These are phyloP conservation scores for Leptographium procerum DNA, from an alignment of 2,329 filamentous ascomycete species.

Conservation along the genomic window DNA sequence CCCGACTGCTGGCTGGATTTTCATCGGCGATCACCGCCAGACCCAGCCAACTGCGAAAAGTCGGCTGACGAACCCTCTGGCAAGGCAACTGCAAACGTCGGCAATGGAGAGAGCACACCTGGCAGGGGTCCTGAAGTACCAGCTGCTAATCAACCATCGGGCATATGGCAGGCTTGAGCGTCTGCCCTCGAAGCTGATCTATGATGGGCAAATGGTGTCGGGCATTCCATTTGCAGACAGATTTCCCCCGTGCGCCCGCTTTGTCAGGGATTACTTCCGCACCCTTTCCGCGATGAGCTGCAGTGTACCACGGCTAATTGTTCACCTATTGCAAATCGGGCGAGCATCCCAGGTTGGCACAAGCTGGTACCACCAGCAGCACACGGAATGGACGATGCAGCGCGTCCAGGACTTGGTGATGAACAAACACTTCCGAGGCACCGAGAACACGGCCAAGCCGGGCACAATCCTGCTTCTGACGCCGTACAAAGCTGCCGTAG, in stretches of 20 bases:
- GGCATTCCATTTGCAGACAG: conserved; percentile 10
- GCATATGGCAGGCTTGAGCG: conserved; percentile 22
- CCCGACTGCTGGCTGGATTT: conserved; percentile 29
- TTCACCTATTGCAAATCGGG: conserved; percentile 14
- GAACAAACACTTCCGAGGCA: conserved; percentile 21
- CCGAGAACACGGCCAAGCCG: conserved; percentile 13
- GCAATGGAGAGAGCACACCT: conserved; percentile 17
- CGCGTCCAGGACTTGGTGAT: conserved; percentile 20
- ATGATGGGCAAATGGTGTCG: conserved; percentile 26
- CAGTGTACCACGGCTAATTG: conserved; percentile 25
- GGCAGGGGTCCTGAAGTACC: conserved; percentile 12
- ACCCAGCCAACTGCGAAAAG: conserved; percentile 28
- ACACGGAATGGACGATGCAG: conserved; percentile 26
- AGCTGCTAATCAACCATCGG: conserved; percentile 19
- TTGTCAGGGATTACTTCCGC: conserved; percentile 13
- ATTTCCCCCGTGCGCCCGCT: conserved; percentile 8
- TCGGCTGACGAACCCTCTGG: conserved; percentile 8
- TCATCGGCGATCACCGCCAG: conserved; percentile 33
- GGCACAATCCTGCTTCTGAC: conserved; percentile 33
- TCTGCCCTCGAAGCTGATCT: conserved; percentile 31
- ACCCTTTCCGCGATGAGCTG: conserved; percentile 9
- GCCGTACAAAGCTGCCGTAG: conserved; percentile 28
- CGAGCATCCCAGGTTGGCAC: conserved; percentile 14
- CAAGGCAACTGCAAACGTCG: conserved; percentile 14
- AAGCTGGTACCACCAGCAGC: conserved; percentile 29